These are phyloP conservation scores for Jamesozyma rosinii DNA, from an alignment of 805 yeast species.

Conservation along the genomic window DNA sequence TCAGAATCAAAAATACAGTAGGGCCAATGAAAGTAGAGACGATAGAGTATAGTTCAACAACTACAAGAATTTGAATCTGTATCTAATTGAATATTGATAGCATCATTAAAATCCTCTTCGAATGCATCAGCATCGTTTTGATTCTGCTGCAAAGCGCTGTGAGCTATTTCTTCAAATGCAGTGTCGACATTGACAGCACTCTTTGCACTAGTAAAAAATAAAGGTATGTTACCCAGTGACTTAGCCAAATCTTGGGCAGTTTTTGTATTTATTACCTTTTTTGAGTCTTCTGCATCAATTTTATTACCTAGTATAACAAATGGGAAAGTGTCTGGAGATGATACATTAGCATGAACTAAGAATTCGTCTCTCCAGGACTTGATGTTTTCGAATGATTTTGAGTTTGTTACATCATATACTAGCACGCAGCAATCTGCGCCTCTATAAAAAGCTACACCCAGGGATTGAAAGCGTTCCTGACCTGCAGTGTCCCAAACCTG, in stretches of 20 bases:
- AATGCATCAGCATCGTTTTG: conserved; percentile 60
- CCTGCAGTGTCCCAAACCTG: conserved; percentile 99
- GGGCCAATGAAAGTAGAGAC: too few relatives aligned
- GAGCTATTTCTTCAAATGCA: conserved; percentile 91
- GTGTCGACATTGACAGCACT: conserved; percentile 91
- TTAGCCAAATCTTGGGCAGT: conserved; percentile 55
- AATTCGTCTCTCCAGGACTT: conserved; percentile 94
- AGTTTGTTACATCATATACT: conserved; percentile 91
- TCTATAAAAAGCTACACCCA: conserved; percentile 94
- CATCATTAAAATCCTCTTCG: conserved; percentile 90
- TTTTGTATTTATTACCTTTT: conserved; percentile 57
- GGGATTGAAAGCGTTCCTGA: conserved; percentile 91
- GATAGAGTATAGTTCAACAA: conserved; percentile 38
- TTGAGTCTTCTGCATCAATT: conserved; percentile 86
- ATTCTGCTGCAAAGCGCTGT: conserved; percentile 92
- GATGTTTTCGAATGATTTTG: conserved; percentile 82
- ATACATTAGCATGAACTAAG: conserved; percentile 82
- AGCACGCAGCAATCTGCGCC: conserved; percentile 98
- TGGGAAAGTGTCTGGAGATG: conserved; percentile 91
- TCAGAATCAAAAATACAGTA: too few relatives aligned
- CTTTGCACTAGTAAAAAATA: conserved; percentile 96
- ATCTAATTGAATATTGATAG: conserved; percentile 88
- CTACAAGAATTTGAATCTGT: conserved; percentile 69
- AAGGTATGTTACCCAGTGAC: conserved; percentile 69
- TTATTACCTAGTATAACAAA: conserved; percentile 92